phyloP scores from a whole-genome alignment of 176 grass and related monocot genomes.

The Triticum monococcum region DNA sequence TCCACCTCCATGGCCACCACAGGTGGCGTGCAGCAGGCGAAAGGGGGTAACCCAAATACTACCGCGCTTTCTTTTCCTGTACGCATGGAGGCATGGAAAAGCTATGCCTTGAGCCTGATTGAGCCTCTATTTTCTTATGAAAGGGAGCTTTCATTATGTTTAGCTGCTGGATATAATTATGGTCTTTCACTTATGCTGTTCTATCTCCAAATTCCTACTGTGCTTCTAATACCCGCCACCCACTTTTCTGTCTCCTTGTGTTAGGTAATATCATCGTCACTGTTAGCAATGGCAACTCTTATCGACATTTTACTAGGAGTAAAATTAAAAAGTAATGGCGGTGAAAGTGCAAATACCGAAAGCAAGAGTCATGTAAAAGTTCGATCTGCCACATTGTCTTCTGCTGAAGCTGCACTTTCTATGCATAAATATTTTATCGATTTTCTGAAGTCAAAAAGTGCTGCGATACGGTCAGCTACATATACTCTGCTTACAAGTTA shows the following conservation, averaged over 20 bases:
- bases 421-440: constrained; percentile 84
- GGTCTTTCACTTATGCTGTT: not conserved
- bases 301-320: constrained; percentile 83
- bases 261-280: constrained; percentile 89
- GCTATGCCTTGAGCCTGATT: not conserved
- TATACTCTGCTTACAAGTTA: constrained; percentile 83
- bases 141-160: not conserved
- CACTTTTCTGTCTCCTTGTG: constrained; percentile 27
- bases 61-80: not conserved
- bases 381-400: constrained; percentile 56
- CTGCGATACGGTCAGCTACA: constrained; percentile 63
- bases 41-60: not conserved
- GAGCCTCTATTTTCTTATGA: not conserved
- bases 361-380: constrained; percentile 68
- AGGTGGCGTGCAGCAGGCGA: not conserved
- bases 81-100: not conserved
- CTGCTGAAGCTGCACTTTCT: constrained; percentile 70
- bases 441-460: constrained; percentile 73
- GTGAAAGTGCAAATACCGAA: constrained; percentile 50
- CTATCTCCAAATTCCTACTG: constrained; percentile 20
- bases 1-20: not conserved
- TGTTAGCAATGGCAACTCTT: constrained; percentile 86
- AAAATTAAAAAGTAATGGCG: constrained; percentile 51
- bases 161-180: constrained; percentile 2
- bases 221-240: constrained; percentile 14